Evolutionary conservation across 139 green algal species (phyloP), one percentile per base, ranked within the genome.

Genomic region (Tetradesmus obliquus): DNA sequence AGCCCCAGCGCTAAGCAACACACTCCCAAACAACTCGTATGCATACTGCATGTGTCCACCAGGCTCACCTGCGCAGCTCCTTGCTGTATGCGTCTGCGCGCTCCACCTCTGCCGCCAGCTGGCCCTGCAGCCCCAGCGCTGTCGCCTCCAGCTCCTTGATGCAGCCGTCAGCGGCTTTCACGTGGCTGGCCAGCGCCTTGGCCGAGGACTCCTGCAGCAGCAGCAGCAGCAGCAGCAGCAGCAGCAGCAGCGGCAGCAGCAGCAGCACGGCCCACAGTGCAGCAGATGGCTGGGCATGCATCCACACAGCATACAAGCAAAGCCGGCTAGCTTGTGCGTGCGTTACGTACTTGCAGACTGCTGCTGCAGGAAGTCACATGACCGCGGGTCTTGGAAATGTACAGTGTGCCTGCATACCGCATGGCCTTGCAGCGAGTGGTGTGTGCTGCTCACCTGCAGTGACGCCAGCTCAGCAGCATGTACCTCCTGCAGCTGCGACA

Each of bases 101-200:
- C 81, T 92, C 89, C 83, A 88, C 89, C 60, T 92, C 89, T 19
- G 81, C 53, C 3, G 81, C 89, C 20, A 92, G 89, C 81, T 92
- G 89, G 19, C 17, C 58, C 89, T 92, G 89, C 81, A 92, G 62
- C 13, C 32, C 51, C 2, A 32, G 15, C 2, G 89, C 89, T 24
- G 89, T 84, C 12, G 62, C 66, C 81, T 92, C 89, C 24, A 92
- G 81, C 89, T 92, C 89, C 32, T 88, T 80, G 60, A 92, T 88
- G 62, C 87, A 66, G 0, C 51, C 60, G 85, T 92, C 89, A 71
- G 89, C 89, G n/a, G 89, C 81, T 53, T 88, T 88, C 8, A 92
- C 62, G 17, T 92, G 89, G 13, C 19, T 19, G 13, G 60, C 71
- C 9, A 92, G 89, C 62, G 87, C 76, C 10, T 32, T 19, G 32